Evolutionary conservation across 208 protist species (phyloP).

Genomic region (Leishmania turanica): DNA sequence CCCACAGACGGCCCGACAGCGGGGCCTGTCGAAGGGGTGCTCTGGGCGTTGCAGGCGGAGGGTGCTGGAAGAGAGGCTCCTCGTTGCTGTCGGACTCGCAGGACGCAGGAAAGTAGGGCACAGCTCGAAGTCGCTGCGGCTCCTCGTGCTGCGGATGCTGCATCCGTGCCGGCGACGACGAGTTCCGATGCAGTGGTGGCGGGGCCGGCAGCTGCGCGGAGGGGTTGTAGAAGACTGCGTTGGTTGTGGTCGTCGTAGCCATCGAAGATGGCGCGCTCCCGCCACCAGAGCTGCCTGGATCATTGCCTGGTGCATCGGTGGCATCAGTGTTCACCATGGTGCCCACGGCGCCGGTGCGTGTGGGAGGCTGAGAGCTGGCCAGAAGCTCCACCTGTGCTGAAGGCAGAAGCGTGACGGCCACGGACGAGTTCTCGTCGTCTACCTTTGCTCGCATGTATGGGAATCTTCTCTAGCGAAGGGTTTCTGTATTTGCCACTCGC

Average conservation of each 20-base stretch:
- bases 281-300: neutral
- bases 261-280: conserved; percentile 1
- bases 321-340: neutral
- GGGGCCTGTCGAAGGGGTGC: neutral
- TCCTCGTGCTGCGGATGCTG: neutral
- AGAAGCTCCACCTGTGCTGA: conserved; percentile 2
- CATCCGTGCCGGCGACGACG: neutral
- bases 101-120: neutral
- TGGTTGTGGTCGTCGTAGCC: neutral
- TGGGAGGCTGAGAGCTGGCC: neutral
- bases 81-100: conserved; percentile 39
- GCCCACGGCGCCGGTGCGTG: neutral
- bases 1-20: conserved; percentile 3
- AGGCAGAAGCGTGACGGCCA: conserved; percentile 17
- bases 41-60: neutral
- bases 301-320: neutral
- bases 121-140: neutral
- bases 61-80: conserved; percentile 24
- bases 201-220: conserved; percentile 5
- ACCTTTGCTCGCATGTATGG: conserved; percentile 9
- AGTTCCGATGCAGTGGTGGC: conserved; percentile 9
- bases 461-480: neutral
- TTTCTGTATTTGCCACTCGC: no score
- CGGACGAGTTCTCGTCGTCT: conserved; percentile 24
- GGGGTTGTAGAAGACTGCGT: neutral